Conservation (phyloP, 257 asterid species). For the Nicotiana undulata region DNA sequence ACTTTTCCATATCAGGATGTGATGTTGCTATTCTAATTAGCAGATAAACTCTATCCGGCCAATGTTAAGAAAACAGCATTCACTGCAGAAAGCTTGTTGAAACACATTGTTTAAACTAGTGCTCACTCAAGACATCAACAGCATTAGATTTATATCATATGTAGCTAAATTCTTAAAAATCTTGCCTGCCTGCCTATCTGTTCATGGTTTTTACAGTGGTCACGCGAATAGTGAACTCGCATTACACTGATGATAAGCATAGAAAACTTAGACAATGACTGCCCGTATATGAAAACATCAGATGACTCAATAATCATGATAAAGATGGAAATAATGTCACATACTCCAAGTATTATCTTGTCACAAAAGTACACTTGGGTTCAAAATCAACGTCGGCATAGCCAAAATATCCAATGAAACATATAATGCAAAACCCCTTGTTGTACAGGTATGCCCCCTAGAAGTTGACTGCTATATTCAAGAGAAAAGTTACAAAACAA, state of each 20-base stretch:
- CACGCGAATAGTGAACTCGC: not conserved
- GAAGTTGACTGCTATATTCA: not conserved
- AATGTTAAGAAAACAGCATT: not conserved
- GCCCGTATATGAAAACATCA: too few species aligned
- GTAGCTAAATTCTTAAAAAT: not conserved
- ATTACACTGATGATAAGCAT: not conserved
- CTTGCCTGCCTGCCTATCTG: not conserved
- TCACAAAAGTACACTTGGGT: not conserved
- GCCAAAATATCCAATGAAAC: not conserved
- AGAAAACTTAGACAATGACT: not conserved
- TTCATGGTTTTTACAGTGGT: not conserved
- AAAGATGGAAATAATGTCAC: not conserved
- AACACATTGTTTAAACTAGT: not conserved
- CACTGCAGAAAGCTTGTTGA: not conserved
- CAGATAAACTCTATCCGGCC: not conserved
- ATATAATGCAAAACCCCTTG: not conserved
- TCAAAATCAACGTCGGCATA: not conserved
- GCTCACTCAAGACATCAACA: not conserved
- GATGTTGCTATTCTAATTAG: not conserved
- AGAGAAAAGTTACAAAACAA: not conserved
- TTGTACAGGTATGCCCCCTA: not conserved
- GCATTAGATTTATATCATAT: not conserved
- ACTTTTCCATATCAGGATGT: not conserved
- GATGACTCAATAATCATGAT: not conserved
- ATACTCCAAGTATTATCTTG: not conserved